A percentile compares a stretch with the other conserved stretches of the same genome.
phyloP scores from a whole-genome alignment of 768 basidiomycete genomes.

The Pleurotus sapidus region DNA sequence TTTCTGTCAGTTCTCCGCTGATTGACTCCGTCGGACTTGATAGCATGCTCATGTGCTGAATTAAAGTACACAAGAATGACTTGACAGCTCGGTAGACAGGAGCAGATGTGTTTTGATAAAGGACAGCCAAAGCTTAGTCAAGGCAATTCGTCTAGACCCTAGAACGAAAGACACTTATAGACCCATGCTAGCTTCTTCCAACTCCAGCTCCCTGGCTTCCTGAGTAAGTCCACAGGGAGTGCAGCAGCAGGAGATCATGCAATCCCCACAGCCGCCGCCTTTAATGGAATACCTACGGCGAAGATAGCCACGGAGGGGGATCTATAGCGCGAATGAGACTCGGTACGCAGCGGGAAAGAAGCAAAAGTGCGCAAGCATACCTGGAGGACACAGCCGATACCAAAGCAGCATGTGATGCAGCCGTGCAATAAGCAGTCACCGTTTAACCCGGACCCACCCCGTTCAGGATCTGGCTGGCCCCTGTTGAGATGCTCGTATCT shows the following conservation, averaged over 20 bases:
- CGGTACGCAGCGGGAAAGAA: not conserved
- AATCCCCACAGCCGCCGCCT: slow-evolving; percentile 40
- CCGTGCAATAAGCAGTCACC: slow-evolving; percentile 36
- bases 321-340: slow-evolving; percentile 14
- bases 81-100: too few relatives aligned
- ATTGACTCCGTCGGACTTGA: too few relatives aligned
- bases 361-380: not conserved
- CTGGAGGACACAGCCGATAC: slow-evolving; percentile 29
- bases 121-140: too few relatives aligned
- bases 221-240: slow-evolving; percentile 46
- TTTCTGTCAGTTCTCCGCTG: too few relatives aligned
- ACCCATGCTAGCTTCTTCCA: slow-evolving; percentile 23
- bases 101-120: too few relatives aligned
- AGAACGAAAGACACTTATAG: too few relatives aligned
- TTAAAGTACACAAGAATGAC: too few relatives aligned
- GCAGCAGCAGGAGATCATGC: slow-evolving; percentile 37
- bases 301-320: slow-evolving; percentile 31
- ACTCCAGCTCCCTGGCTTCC: slow-evolving; percentile 42
- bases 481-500: slow-evolving; percentile 29
- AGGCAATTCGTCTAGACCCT: too few relatives aligned
- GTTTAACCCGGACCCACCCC: slow-evolving; percentile 27
- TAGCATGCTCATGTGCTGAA: too few relatives aligned
- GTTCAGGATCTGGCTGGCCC: slow-evolving; percentile 31
- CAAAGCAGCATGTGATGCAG: slow-evolving; percentile 23
- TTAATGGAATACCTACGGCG: slow-evolving; percentile 44